phyloP scores from a whole-genome alignment of 192 early-diverging fungal species.

The Entomortierella chlamydospora region DNA sequence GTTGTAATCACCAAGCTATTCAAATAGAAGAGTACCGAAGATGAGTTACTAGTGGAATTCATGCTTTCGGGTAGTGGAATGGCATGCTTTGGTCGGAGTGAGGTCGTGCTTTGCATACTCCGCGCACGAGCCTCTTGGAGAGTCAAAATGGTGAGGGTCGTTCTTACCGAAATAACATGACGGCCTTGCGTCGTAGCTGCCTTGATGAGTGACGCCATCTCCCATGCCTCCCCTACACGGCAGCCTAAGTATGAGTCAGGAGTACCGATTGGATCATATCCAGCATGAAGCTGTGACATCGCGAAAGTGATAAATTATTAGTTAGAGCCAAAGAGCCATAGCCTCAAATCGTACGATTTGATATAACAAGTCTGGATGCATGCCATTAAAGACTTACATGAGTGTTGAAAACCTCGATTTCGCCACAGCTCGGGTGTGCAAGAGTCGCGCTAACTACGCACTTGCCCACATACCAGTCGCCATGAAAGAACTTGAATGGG shows the following conservation, averaged over 20 bases:
- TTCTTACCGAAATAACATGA: constrained; percentile 65
- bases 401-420: constrained; percentile 67
- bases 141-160: too few species aligned
- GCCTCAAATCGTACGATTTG: too few species aligned
- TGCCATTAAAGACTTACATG: constrained; percentile 66
- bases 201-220: constrained; percentile 57
- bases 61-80: neutral
- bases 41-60: too few species aligned
- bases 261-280: constrained; percentile 57
- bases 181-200: constrained; percentile 57
- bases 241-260: constrained; percentile 61
- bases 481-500: constrained; percentile 62
- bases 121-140: too few species aligned
- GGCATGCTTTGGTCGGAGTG: neutral
- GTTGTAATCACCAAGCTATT: constrained; percentile 68
- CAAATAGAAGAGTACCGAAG: too few species aligned
- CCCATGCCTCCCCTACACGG: constrained; percentile 66
- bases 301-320: neutral
- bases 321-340: neutral
- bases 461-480: constrained; percentile 70
- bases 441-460: constrained; percentile 59
- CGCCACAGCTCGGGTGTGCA: constrained; percentile 61
- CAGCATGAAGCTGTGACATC: constrained; percentile 61
- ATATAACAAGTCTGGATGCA: too few species aligned
- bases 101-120: too few species aligned